A percentile compares a stretch with the other conserved stretches of the same genome.
These are phyloP conservation scores for Nothophoma quercina DNA, from an alignment of 2,329 filamentous ascomycete species.

Conservation along the genomic window DNA sequence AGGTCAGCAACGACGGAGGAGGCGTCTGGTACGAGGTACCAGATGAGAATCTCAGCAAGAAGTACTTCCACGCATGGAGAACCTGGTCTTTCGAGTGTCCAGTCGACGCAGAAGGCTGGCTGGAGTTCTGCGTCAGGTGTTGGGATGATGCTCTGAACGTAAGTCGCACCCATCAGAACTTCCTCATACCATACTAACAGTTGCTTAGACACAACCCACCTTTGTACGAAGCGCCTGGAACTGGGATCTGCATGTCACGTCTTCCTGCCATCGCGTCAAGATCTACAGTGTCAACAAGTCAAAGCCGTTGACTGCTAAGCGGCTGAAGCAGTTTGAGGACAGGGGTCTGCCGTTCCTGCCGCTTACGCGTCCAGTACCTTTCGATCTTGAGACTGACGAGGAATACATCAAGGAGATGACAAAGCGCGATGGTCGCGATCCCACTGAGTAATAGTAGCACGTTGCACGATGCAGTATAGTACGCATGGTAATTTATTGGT, in stretches of 20 bases:
- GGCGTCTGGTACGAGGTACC: conserved; percentile 71
- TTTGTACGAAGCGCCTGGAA: conserved; percentile 60
- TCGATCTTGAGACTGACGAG: conserved; percentile 59
- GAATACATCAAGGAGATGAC: conserved; percentile 57
- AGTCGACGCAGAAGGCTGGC: conserved; percentile 59
- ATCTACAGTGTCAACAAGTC: conserved; percentile 67
- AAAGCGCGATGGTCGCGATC: conserved; percentile 30
- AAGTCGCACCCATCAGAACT: conserved; percentile 7
- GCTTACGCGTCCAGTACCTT: conserved; percentile 62
- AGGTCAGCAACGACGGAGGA: conserved; percentile 69
- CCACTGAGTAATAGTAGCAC: not conserved
- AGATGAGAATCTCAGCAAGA: conserved; percentile 65
- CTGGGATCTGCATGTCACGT: conserved; percentile 72
- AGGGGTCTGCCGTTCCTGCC: conserved; percentile 59
- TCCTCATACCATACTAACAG: conserved; percentile 10
- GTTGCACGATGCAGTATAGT: not conserved
- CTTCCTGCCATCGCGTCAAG: conserved; percentile 65
- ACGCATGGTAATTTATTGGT: not conserved
- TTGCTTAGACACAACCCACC: conserved; percentile 51
- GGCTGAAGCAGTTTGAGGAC: conserved; percentile 62
- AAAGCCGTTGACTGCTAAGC: conserved; percentile 56
- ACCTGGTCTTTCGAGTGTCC: conserved; percentile 70
- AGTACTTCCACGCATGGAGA: conserved; percentile 70
- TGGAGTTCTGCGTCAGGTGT: conserved; percentile 54
- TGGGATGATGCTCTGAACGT: conserved; percentile 58